Evolutionary conservation across 2,329 filamentous ascomycete species (phyloP).

Genomic region (Elsinoe arachidis): DNA sequence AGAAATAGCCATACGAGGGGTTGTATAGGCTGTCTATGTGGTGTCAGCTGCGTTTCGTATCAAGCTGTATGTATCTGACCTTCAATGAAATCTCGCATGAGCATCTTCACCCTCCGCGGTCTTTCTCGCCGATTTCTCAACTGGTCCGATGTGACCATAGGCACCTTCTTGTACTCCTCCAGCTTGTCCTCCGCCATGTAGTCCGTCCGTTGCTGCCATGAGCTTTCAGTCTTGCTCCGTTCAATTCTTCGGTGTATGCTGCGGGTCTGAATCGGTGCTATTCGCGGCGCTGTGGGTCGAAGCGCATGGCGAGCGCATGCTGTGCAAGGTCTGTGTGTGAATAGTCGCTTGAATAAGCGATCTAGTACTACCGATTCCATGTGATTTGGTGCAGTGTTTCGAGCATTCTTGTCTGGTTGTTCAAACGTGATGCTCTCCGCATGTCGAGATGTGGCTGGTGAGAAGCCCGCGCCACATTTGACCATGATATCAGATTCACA

Average conservation of each 20-base stretch:
- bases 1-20: slow-evolving; percentile 90
- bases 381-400: neutral
- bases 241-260: slow-evolving; percentile 16
- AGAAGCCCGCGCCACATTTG: neutral
- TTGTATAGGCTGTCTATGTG: slow-evolving; percentile 81
- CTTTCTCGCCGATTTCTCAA: slow-evolving; percentile 64
- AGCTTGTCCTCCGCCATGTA: slow-evolving; percentile 67
- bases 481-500: neutral
- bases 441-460: slow-evolving; percentile 4
- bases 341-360: slow-evolving; percentile 77
- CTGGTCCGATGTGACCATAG: slow-evolving; percentile 74
- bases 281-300: slow-evolving; percentile 13
- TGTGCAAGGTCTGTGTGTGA: slow-evolving; percentile 62
- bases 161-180: slow-evolving; percentile 73
- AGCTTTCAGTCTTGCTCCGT: slow-evolving; percentile 50
- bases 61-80: slow-evolving; percentile 26
- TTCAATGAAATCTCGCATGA: slow-evolving; percentile 95
- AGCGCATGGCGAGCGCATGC: slow-evolving; percentile 30
- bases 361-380: slow-evolving; percentile 79
- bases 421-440: neutral
- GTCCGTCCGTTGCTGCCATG: slow-evolving; percentile 79
- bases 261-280: slow-evolving; percentile 10
- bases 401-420: neutral
- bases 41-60: slow-evolving; percentile 13
- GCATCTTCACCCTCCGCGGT: slow-evolving; percentile 87